Evolutionary conservation across 2,329 filamentous ascomycete species (phyloP).

Genomic region (Apiospora saccharicola): DNA sequence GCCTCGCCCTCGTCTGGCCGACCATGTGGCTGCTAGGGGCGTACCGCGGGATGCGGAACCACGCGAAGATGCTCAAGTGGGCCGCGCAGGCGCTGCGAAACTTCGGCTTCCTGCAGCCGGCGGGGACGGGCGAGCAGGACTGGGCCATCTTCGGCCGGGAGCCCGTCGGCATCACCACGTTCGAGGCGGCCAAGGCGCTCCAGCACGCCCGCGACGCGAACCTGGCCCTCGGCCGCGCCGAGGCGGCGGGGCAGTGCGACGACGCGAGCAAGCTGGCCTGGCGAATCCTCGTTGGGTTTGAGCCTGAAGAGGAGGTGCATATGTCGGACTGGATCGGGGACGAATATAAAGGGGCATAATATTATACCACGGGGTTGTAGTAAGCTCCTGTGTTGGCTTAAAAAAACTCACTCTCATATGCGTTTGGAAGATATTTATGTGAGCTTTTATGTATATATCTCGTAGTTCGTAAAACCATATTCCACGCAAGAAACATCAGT

Average conservation of each 20-base stretch:
- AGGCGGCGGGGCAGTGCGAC: slow-evolving; percentile 37
- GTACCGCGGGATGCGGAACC: slow-evolving; percentile 42
- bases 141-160: slow-evolving; percentile 36
- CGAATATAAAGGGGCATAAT: not conserved
- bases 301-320: slow-evolving; percentile 23
- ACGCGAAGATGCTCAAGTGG: slow-evolving; percentile 43
- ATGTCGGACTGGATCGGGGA: slow-evolving; percentile 15
- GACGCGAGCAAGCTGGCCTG: slow-evolving; percentile 42
- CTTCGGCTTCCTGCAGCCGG: slow-evolving; percentile 41
- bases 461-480: not conserved
- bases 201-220: slow-evolving; percentile 42
- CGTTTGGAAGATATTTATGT: too few relatives aligned
- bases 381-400: not conserved
- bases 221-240: slow-evolving; percentile 37
- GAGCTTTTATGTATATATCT: not conserved
- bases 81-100: slow-evolving; percentile 41
- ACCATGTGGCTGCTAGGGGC: slow-evolving; percentile 46
- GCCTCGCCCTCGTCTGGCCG: slow-evolving; percentile 46
- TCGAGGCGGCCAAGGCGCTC: slow-evolving; percentile 45
- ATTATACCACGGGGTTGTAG: not conserved
- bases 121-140: slow-evolving; percentile 18
- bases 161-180: slow-evolving; percentile 41
- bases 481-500: too few relatives aligned
- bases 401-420: too few relatives aligned
- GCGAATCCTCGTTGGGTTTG: slow-evolving; percentile 43